Base-by-base conservation (phyloP, 495 filamentous ascomycete genomes). In the Glarea lozoyensis region DNA sequence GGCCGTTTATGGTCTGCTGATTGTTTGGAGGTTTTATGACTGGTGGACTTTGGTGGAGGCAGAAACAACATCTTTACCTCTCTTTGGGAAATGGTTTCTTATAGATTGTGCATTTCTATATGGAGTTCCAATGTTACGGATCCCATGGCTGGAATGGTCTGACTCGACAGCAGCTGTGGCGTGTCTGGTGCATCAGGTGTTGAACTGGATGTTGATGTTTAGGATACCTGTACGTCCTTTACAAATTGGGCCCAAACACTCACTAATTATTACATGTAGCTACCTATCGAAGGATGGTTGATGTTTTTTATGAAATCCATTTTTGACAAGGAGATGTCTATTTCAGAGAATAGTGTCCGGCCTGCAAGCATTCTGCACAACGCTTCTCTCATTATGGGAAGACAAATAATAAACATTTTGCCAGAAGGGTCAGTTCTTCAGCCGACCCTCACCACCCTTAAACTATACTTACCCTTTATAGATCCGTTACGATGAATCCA, bases 91-190 rank as follows among this genome's bases (percentile, higher is more conserved):
- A 74, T 98, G 92, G 92, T 70, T 83, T 42, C 69, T 73, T 21
- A 70, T 97, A 15, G 92, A 97, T 63, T 75, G 77, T 15, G 58
- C 82, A 21, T 94, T 88, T 61, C 70, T 94, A 42, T 96, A 88
- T 57, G 81, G 82, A 3, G 57, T 96, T 16, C 90, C 93, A 22
- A 74, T 77, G 31, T 56, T 97, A 46, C 77, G 82, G 56, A 94
- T 98, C 68, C 92, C 92, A 43, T 96, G 92, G 92, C 71, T 98
- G 29, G 85, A 96, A 69, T 86, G 88, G 71, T 82, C 81, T 2
- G 78, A 84, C 43, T 67, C 77, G 11, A 82, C 81, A 1, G 81
- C 82, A 10, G 64, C 79, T 20, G 60, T 67, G 1, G 56, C 84
- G 12, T 88, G 87, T 55, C 52, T 85, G 9, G 36, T 70, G 2